These are phyloP conservation scores for Sanghuangporus sanghuang DNA, from an alignment of 1,284 basidiomycete genomes.

Conservation along the genomic window DNA sequence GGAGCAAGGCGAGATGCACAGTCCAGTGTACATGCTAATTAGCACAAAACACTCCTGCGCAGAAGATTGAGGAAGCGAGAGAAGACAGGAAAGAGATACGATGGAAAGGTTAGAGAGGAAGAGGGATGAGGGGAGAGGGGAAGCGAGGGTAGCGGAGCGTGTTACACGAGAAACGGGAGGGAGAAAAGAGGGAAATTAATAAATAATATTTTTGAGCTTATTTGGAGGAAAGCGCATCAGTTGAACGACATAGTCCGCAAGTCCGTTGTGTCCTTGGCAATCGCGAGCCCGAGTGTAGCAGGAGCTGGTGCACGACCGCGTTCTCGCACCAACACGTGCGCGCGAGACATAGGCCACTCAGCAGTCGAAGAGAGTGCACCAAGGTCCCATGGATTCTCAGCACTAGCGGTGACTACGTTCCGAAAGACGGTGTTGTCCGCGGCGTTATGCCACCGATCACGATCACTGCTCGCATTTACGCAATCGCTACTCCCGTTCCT, in stretches of 20 bases:
- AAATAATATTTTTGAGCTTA: neutral
- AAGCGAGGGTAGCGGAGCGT: neutral
- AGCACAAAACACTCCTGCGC: neutral
- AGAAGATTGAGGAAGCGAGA: neutral
- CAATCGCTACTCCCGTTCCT: neutral
- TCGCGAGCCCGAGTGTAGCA: neutral
- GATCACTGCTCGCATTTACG: neutral
- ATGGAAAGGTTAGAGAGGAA: neutral
- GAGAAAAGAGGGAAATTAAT: neutral
- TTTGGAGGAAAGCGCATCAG: neutral
- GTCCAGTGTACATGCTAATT: slow-evolving; percentile 2
- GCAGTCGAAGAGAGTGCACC: neutral
- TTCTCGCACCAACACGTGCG: neutral
- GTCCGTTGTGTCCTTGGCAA: neutral
- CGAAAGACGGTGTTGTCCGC: neutral
- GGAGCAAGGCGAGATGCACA: neutral
- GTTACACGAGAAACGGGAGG: neutral
- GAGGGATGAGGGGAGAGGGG: neutral
- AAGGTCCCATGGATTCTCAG: neutral
- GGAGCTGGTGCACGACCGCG: neutral
- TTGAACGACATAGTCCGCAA: neutral
- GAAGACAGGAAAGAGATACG: neutral
- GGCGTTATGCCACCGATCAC: slow-evolving; percentile 2
- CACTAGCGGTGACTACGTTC: neutral
- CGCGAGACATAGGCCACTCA: neutral